phyloP scores from a whole-genome alignment of 768 basidiomycete genomes.

The Suillus discolor region DNA sequence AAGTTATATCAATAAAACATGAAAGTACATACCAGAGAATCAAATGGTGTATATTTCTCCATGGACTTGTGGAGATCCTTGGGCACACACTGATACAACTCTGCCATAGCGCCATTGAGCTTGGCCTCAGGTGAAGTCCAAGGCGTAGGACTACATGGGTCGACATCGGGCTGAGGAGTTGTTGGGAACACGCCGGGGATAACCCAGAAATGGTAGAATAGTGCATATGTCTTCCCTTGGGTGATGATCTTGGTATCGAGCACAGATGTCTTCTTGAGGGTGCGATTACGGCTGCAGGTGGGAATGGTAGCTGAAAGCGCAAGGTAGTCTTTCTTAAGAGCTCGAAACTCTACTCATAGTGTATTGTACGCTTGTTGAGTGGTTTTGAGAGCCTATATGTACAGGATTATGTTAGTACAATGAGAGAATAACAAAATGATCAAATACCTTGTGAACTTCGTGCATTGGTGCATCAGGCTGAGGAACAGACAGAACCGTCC shows the following conservation, averaged over 20 bases:
- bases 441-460: not conserved
- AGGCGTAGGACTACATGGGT: not conserved
- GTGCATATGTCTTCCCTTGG: not conserved
- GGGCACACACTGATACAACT: constrained; percentile 2
- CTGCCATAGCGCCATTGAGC: not conserved
- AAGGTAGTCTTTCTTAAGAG: not conserved
- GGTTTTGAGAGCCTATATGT: not conserved
- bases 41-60: not conserved
- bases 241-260: not conserved
- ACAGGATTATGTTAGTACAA: too few species aligned
- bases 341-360: not conserved
- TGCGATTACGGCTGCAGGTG: not conserved
- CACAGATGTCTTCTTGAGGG: not conserved
- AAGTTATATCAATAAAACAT: not conserved
- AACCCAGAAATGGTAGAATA: constrained; percentile 8
- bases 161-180: not conserved
- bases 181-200: not conserved
- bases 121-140: not conserved
- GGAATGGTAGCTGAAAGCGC: not conserved
- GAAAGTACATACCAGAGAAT: not conserved
- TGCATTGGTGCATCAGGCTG: not conserved
- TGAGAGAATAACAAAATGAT: too few species aligned
- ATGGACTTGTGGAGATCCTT: not conserved
- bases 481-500: not conserved
- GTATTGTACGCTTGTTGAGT: not conserved